Evolutionary conservation across 108 stramenopile genomes (phyloP), one percentile per base, ranked within the genome.

Genomic region (Skeletonema costatum): DNA sequence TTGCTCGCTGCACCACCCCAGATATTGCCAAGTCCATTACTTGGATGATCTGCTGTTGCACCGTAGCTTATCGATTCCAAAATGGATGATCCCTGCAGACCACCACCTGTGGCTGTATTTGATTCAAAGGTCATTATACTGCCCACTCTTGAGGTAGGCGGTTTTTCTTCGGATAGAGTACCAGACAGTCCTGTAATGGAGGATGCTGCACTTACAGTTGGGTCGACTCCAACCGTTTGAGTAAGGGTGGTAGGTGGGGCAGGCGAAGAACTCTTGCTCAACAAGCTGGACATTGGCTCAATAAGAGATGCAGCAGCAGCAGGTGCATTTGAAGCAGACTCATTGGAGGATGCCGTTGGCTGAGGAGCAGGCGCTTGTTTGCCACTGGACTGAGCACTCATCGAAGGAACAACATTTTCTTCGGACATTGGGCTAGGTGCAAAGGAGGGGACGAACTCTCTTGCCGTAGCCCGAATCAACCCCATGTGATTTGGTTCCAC

Each of bases 391-490:
- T 81, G 80, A 36, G 74, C 68, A 42, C 74, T 75, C 80, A 75
- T 70, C 4, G 74, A 75, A 29, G 80, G 74, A 46, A 75, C 74
- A 3, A 33, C 41, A 42, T 70, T 66, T 3, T 56, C 71, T 16
- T 63, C 58, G 29, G 65, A 19, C 38, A 19, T 35, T 21, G 42
- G 44, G 14, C 59, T 31, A 33, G 65, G 66, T 32, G 62, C 53
- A 39, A 87, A 89, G 35, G 59, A 66, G 9, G 87, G 91, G 13
- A 92, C 88, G 77, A 92, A 92, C 60, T 75, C 89, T 74, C 84
- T 88, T 10, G 91, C 91, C 8, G 91, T 90, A 19, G 91, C 91
- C 31, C 91, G 85, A 67, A 92, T 90, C 68, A 78, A 77, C 61
- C 91, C 89, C 36, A 87, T 25, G n/a, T 74, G 87, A 74, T 87